A percentile compares a stretch with the other conserved stretches of the same genome.
These are phyloP conservation scores for Cladorrhinum sp. DNA, from an alignment of 2,329 filamentous ascomycete genomes.

Conservation along the genomic window DNA sequence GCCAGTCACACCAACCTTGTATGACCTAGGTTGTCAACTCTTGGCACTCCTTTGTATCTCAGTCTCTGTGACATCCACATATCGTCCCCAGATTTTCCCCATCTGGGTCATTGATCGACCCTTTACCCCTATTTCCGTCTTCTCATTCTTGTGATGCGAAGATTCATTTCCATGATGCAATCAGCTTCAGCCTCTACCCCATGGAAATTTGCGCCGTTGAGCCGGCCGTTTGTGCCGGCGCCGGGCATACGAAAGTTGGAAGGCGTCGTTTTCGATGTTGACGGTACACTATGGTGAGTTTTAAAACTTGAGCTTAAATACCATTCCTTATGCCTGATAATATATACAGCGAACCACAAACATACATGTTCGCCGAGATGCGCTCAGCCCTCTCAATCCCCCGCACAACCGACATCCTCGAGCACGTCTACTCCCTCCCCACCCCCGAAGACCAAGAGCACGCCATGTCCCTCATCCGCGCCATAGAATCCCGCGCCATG, in stretches of 20 bases:
- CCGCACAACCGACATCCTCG: conserved; percentile 80
- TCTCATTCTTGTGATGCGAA: conserved; percentile 22
- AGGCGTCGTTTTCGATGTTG: conserved; percentile 83
- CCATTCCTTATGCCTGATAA: not conserved
- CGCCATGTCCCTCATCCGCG: conserved; percentile 71
- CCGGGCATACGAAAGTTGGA: conserved; percentile 46
- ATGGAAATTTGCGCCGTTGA: conserved; percentile 55
- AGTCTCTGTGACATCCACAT: not conserved
- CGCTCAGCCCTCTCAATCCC: conserved; percentile 68
- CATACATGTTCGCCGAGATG: conserved; percentile 95
- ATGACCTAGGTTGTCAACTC: not conserved
- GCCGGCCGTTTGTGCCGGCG: conserved; percentile 33
- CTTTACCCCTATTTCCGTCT: not conserved
- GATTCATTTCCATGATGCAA: conserved; percentile 43
- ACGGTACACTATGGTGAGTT: conserved; percentile 84
- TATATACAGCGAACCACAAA: conserved; percentile 71
- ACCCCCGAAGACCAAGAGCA: conserved; percentile 51
- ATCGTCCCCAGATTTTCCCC: not conserved
- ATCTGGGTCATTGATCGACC: not conserved
- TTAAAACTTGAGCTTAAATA: not conserved
- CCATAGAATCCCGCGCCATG: conserved; percentile 82
- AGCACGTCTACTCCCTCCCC: conserved; percentile 77
- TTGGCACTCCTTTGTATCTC: not conserved
- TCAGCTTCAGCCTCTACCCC: conserved; percentile 20
- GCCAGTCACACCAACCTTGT: not conserved